Conservation (phyloP, 176 grass and related monocot genomes). For the Ananas comosus region DNA sequence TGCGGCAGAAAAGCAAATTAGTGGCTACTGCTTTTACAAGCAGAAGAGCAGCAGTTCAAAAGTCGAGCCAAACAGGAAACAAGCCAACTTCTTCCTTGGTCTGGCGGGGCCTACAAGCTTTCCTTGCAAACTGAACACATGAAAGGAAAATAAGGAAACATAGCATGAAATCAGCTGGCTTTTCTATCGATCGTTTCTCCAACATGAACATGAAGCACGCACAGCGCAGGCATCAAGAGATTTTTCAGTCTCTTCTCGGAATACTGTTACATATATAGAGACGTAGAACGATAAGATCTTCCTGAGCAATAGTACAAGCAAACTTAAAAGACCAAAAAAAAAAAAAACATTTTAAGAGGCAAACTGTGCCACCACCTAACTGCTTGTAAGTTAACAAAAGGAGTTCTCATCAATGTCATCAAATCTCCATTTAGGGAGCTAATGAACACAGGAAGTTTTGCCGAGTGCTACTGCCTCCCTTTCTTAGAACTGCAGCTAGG, state of each 20-base stretch:
- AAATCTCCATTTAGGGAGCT: not conserved
- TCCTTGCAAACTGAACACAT: too few relatives aligned
- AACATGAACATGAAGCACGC: not conserved
- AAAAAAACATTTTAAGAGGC: not conserved
- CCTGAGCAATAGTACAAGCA: not conserved
- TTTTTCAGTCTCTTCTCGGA: not conserved
- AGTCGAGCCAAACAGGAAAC: too few relatives aligned
- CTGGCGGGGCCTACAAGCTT: too few relatives aligned
- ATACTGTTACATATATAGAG: not conserved
- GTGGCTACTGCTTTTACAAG: too few relatives aligned
- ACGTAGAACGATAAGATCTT: not conserved
- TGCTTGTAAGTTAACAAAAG: not conserved
- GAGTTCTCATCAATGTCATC: not conserved
- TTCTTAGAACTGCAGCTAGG: slow-evolving; percentile 82
- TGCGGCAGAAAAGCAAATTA: too few relatives aligned
- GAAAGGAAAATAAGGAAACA: too few relatives aligned
- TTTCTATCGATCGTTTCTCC: too few relatives aligned
- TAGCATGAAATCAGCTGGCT: too few relatives aligned
- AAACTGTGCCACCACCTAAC: not conserved
- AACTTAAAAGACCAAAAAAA: not conserved
- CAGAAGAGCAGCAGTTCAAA: too few relatives aligned
- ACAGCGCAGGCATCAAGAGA: not conserved
- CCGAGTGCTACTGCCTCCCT: slow-evolving; percentile 38
- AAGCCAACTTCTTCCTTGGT: too few relatives aligned
- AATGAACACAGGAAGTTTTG: not conserved